Percentiles rank a stretch among this genome's conserved stretches.
Conservation (phyloP, 192 early-diverging fungal genomes). For the Coemansia sp. region DNA sequence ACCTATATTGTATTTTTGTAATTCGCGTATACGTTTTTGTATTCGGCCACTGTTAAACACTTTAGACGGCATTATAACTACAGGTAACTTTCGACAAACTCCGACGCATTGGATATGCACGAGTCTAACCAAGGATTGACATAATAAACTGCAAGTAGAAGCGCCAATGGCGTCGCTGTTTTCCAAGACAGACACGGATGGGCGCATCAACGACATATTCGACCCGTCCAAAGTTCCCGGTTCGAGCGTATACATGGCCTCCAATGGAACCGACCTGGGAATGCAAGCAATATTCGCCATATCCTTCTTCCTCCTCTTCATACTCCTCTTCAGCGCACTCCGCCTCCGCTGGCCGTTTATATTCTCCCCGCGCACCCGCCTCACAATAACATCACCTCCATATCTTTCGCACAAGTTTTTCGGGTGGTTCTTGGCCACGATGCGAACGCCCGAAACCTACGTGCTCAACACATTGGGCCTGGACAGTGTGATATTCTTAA, state of each 20-base stretch:
- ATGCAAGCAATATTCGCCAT: constrained; percentile 50
- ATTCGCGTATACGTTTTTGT: not conserved
- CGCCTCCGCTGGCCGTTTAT: constrained; percentile 49
- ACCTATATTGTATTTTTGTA: not conserved
- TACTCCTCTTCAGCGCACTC: constrained; percentile 38
- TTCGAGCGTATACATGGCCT: constrained; percentile 47
- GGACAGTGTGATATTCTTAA: constrained; percentile 53
- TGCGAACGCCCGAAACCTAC: constrained; percentile 53
- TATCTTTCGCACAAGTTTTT: constrained; percentile 37
- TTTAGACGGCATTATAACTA: not conserved
- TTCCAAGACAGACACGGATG: constrained; percentile 5
- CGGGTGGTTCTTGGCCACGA: constrained; percentile 52
- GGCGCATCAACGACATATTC: constrained; percentile 37
- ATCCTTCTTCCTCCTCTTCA: constrained; percentile 37
- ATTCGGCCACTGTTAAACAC: not conserved
- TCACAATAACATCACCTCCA: constrained; percentile 49
- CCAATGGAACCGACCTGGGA: constrained; percentile 49
- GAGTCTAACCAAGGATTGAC: not conserved
- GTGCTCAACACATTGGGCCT: constrained; percentile 54
- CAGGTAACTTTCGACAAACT: not conserved
- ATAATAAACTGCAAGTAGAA: not conserved
- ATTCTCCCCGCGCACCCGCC: constrained; percentile 51
- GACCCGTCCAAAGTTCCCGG: constrained; percentile 50
- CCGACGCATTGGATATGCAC: not conserved
- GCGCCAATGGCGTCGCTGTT: constrained; percentile 16